These are phyloP conservation scores for Chlorella sp. DNA, from an alignment of 139 green algal genomes.

Conservation along the genomic window DNA sequence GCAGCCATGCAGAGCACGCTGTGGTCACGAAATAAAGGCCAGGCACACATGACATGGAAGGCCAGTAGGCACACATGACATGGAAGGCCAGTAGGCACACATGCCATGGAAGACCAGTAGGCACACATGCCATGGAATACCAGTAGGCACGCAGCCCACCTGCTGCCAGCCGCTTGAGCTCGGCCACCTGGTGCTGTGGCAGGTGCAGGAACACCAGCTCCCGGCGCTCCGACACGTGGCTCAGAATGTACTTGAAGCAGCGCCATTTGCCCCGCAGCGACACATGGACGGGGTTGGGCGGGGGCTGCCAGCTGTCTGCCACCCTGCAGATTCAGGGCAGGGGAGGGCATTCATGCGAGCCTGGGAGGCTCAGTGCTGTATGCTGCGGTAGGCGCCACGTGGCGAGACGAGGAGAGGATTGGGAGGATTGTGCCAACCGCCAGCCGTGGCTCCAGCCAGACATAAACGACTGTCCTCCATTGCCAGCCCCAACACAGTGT, in stretches of 20 bases:
- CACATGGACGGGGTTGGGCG: not conserved
- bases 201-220: conserved; percentile 7
- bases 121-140: no score
- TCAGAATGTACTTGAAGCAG: not conserved
- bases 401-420: no score
- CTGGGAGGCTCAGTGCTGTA: no score
- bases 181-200: not conserved
- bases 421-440: no score
- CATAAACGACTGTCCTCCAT: no score
- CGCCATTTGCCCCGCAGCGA: not conserved
- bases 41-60: not conserved
- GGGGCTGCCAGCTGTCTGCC: not conserved
- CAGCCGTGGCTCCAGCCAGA: no score
- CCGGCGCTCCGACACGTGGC: not conserved
- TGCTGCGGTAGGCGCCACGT: no score
- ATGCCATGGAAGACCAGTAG: no score
- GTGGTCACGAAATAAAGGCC: not conserved
- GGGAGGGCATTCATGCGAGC: no score
- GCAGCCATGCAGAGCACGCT: not conserved
- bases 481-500: no score
- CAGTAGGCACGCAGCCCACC: not conserved
- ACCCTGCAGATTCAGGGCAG: not conserved
- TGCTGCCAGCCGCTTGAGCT: conserved; percentile 11
- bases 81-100: no score
- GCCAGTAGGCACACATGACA: not conserved